Evolutionary conservation across 2,329 filamentous ascomycete species (phyloP).

Genomic region (Aspergillus novoparasiticus): DNA sequence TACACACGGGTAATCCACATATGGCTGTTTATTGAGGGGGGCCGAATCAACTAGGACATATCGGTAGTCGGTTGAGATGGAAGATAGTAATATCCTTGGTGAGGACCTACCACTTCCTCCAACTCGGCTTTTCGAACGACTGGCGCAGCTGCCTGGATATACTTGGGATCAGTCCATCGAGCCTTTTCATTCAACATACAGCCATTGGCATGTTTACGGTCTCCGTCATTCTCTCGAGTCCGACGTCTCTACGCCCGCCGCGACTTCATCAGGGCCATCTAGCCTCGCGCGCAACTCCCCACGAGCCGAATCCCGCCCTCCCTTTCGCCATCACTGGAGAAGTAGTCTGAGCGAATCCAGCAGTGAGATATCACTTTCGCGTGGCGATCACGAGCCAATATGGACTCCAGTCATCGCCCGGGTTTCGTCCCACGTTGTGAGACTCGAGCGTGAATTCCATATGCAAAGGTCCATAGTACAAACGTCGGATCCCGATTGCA

Average conservation of each 20-base stretch:
- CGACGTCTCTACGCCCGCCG: slow-evolving; percentile 50
- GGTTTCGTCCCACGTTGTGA: slow-evolving; percentile 77
- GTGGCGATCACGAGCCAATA: slow-evolving; percentile 41
- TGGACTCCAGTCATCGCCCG: slow-evolving; percentile 74
- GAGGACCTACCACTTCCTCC: slow-evolving; percentile 60
- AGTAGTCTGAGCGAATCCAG: slow-evolving; percentile 56
- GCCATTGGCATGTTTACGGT: slow-evolving; percentile 81
- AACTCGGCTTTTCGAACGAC: slow-evolving; percentile 69
- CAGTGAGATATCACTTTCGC: slow-evolving; percentile 46
- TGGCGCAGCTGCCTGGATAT: slow-evolving; percentile 73
- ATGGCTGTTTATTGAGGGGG: slow-evolving; percentile 28
- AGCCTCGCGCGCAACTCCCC: slow-evolving; percentile 48
- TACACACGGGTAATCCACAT: slow-evolving; percentile 9
- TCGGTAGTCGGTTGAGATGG: slow-evolving; percentile 31
- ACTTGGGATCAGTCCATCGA: slow-evolving; percentile 69
- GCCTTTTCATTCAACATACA: slow-evolving; percentile 67
- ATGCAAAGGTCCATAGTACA: slow-evolving; percentile 73
- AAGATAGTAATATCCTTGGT: slow-evolving; percentile 42
- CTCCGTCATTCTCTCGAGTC: slow-evolving; percentile 57
- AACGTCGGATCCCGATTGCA: slow-evolving; percentile 70
- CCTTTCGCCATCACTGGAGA: slow-evolving; percentile 48
- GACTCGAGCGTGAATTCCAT: slow-evolving; percentile 85
- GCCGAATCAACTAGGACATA: slow-evolving; percentile 15
- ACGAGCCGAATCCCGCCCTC: slow-evolving; percentile 42
- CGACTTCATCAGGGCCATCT: slow-evolving; percentile 47